Evolutionary conservation across 441 rosid genomes (phyloP).

Genomic region (Adansonia madagascariensis): DNA sequence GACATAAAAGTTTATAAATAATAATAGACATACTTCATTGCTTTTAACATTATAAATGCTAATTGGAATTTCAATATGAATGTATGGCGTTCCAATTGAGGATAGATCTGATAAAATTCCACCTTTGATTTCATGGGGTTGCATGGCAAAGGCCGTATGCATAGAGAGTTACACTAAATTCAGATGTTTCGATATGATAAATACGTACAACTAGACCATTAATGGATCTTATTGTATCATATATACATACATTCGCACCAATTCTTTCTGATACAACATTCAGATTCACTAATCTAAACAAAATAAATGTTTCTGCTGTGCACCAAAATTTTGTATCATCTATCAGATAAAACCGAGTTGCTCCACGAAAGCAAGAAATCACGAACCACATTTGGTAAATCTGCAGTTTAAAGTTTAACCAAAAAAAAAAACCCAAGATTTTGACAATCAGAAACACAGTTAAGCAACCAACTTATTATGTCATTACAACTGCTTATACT

Average conservation of each 20-base stretch:
- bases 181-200: too few species aligned
- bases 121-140: too few species aligned
- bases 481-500: background rate
- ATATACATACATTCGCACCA: background rate
- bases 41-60: too few species aligned
- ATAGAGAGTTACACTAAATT: too few species aligned
- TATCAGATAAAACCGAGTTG: slow-evolving; percentile 66
- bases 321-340: slow-evolving; percentile 35
- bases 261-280: slow-evolving; percentile 3
- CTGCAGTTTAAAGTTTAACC: slow-evolving; percentile 44
- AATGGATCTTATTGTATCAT: too few species aligned
- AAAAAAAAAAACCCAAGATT: background rate
- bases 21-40: too few species aligned
- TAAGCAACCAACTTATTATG: background rate
- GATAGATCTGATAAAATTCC: too few species aligned
- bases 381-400: slow-evolving; percentile 68
- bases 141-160: too few species aligned
- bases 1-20: too few species aligned
- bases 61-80: too few species aligned
- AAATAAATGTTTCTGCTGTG: background rate
- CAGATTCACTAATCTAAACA: background rate
- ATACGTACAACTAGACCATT: too few species aligned
- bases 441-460: slow-evolving; percentile 15
- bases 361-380: slow-evolving; percentile 83
- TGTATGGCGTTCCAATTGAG: too few species aligned